A percentile compares a stretch with the other conserved stretches of the same genome.
Conservation (phyloP, 1,139 yeast species). For the Pichia norvegensis region DNA sequence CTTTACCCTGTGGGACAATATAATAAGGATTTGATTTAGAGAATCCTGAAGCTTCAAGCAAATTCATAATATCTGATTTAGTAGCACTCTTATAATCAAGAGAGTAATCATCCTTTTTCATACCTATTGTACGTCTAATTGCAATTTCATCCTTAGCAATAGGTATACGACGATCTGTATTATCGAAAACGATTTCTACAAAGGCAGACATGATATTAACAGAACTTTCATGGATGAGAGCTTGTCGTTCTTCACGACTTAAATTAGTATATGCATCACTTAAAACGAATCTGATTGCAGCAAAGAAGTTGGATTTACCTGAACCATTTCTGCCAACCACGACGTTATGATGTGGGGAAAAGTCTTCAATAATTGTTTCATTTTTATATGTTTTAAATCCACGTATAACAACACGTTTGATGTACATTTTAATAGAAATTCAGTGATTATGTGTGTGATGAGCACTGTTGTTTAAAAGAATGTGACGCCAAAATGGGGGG, state of each 20-base stretch:
- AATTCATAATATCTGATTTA: constrained; percentile 71
- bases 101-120: constrained; percentile 86
- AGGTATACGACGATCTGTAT: constrained; percentile 69
- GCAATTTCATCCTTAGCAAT: constrained; percentile 59
- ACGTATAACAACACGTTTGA: constrained; percentile 48
- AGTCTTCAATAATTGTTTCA: constrained; percentile 62
- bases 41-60: constrained; percentile 88
- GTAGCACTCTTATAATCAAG: constrained; percentile 73
- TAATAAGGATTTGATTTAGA: constrained; percentile 88
- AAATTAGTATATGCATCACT: constrained; percentile 86
- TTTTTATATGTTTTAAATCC: constrained; percentile 94
- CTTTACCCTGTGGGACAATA: constrained; percentile 94
- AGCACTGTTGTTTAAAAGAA: not conserved
- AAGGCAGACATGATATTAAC: constrained; percentile 91
- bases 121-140: constrained; percentile 82
- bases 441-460: not conserved
- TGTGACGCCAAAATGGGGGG: not conserved
- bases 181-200: constrained; percentile 84
- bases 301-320: constrained; percentile 93
- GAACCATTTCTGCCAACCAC: constrained; percentile 95
- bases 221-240: constrained; percentile 82
- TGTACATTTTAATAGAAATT: constrained; percentile 20
- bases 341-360: constrained; percentile 80
- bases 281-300: constrained; percentile 87
- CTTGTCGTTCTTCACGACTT: constrained; percentile 84